Conservation (phyloP, 2,329 filamentous ascomycete species). For the Penicillium sclerotiorum region DNA sequence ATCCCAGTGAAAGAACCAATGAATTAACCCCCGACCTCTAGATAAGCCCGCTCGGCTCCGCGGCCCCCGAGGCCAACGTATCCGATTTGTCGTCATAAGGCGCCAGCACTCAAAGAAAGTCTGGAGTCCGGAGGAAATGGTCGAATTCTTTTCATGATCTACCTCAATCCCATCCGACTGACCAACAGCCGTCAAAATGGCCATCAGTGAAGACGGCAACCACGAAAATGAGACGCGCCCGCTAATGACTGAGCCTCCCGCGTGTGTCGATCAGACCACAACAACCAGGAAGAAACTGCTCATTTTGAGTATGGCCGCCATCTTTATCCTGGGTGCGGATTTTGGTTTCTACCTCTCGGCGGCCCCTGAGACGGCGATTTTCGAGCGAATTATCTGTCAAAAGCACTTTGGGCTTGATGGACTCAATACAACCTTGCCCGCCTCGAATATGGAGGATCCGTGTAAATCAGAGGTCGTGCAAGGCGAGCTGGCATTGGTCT, state of each 20-base stretch:
- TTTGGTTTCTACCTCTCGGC: slow-evolving; percentile 25
- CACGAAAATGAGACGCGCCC: background rate
- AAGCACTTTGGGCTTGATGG: slow-evolving; percentile 16
- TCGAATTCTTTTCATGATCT: too few species aligned
- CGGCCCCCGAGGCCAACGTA: too few species aligned
- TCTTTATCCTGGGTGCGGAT: slow-evolving; percentile 23
- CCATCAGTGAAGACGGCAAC: background rate
- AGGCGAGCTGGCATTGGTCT: slow-evolving; percentile 32
- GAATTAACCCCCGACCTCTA: too few species aligned
- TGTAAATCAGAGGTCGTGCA: slow-evolving; percentile 37
- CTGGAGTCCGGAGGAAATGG: too few species aligned
- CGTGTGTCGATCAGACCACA: too few species aligned
- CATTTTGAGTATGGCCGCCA: slow-evolving; percentile 14
- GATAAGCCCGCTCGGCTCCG: too few species aligned
- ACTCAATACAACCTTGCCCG: background rate
- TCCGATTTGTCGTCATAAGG: too few species aligned
- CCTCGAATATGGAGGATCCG: slow-evolving; percentile 6
- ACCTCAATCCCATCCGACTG: too few species aligned
- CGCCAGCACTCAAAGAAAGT: too few species aligned
- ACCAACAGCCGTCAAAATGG: too few species aligned
- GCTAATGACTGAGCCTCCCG: background rate
- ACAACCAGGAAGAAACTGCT: slow-evolving; percentile 16
- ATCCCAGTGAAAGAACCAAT: too few species aligned
- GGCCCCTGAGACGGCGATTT: slow-evolving; percentile 31
- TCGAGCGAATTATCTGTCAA: slow-evolving; percentile 31